Base-by-base conservation (phyloP, 495 filamentous ascomycete genomes). In the Penicillium tannophilum region DNA sequence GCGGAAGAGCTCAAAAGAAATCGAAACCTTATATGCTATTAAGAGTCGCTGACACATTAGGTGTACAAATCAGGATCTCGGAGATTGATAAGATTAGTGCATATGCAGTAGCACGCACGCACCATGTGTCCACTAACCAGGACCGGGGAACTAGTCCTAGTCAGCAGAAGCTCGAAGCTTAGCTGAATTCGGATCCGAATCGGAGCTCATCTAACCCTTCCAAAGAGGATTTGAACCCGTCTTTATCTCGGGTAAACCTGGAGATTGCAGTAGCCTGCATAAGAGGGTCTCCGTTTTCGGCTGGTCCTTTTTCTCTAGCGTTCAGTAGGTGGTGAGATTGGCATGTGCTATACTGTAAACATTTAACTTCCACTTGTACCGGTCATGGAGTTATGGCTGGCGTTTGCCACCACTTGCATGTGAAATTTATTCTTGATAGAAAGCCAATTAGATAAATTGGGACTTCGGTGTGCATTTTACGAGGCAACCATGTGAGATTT, bases 61-160 rank as follows among this genome's bases (percentile, higher is more conserved):
- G 26, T 16, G 20, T 12, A 20, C 33, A 30, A 46, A 16, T n/a
- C 2, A 33, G 16, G 39, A n/a, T 8, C 35, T 53, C 43, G 10
- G 41, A 63, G 61, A 60, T 60, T 63, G 57, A 63, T 60, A 63
- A 60, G 56, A 59, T 57, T 31, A 53, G 9, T 3, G 24, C 43
- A 35, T n/a, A 46, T 48, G 52, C 46, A 49, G 26, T 52, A 43
- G 24, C 20, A 23, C 20, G 20, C 45, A 52, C 49, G 31, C n/a
- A 51, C 48, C 26, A 51, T 35, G 46, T 43, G 43, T 28, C 50
- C 55, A 42, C 26, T 46, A 58, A 23, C 14, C 14, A 41, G 39
- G 10, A 31, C 9, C 4, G 26, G 9, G 46, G 26, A 28, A 31
- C 26, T 49, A 49, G 46, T 49, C 31, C 31, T 12, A 52, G 9